Conservation (phyloP, 345 rosid genomes). For the Gossypium bickii region DNA sequence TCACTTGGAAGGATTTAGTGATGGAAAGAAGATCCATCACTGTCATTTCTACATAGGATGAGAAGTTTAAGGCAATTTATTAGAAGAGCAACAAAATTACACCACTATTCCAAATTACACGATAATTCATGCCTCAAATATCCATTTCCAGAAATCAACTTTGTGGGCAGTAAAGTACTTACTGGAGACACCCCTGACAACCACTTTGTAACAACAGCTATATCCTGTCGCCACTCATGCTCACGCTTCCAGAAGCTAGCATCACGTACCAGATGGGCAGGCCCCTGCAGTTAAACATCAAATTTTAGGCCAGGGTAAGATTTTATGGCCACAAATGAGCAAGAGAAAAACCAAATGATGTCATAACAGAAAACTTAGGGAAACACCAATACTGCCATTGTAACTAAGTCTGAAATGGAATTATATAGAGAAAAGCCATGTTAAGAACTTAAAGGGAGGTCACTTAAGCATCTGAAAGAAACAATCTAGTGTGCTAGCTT, state of each 20-base stretch:
- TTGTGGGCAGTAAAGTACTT: slow-evolving; percentile 22
- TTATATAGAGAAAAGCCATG: slow-evolving; percentile 1
- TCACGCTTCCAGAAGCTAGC: slow-evolving; percentile 96
- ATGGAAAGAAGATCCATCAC: background rate
- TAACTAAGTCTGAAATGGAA: slow-evolving; percentile 1
- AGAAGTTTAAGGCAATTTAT: background rate
- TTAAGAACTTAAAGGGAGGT: slow-evolving; percentile 10
- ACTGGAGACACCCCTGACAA: slow-evolving; percentile 91
- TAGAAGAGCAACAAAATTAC: background rate
- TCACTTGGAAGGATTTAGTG: background rate
- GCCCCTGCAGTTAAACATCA: slow-evolving; percentile 53
- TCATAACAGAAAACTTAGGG: background rate
- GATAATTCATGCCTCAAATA: background rate
- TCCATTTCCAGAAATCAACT: background rate
- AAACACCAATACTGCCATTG: background rate
- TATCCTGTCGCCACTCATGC: slow-evolving; percentile 99
- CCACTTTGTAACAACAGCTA: slow-evolving; percentile 98
- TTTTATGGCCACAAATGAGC: slow-evolving; percentile 4
- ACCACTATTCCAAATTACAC: background rate
- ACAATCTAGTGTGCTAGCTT: slow-evolving; percentile 21
- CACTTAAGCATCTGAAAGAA: slow-evolving; percentile 3
- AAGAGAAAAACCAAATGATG: background rate
- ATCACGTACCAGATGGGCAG: slow-evolving; percentile 76
- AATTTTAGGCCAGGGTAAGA: slow-evolving; percentile 4
- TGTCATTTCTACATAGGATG: background rate